A percentile compares a stretch with the other conserved stretches of the same genome.
phyloP scores from a whole-genome alignment of 306 rosid genomes.

The Sicyos baderoa region DNA sequence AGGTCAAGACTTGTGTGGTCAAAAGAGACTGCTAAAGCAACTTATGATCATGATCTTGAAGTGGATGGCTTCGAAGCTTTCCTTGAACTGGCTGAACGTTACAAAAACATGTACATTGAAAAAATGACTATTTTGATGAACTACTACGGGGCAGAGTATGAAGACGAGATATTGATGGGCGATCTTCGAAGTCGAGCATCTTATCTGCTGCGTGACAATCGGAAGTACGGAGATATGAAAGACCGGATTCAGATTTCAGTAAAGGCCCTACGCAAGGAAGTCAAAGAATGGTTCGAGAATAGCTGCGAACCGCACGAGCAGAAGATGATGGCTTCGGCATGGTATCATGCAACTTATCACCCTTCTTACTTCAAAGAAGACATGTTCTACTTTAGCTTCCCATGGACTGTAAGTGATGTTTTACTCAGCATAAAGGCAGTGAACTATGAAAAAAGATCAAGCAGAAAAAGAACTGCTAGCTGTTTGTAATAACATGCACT shows the following conservation, averaged over 20 bases:
- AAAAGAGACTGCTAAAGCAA: slow-evolving; percentile 39
- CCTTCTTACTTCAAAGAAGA: slow-evolving; percentile 31
- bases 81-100: slow-evolving; percentile 43
- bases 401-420: slow-evolving; percentile 73
- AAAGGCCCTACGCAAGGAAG: slow-evolving; percentile 56
- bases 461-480: slow-evolving; percentile 3
- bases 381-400: slow-evolving; percentile 55
- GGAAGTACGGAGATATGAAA: slow-evolving; percentile 64
- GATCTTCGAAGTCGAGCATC: slow-evolving; percentile 54
- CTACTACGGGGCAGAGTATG: slow-evolving; percentile 53
- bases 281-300: slow-evolving; percentile 56
- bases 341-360: slow-evolving; percentile 83
- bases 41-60: slow-evolving; percentile 57
- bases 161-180: slow-evolving; percentile 72
- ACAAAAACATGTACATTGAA: slow-evolving; percentile 52
- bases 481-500: no score
- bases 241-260: slow-evolving; percentile 59
- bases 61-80: slow-evolving; percentile 53
- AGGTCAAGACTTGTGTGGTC: slow-evolving; percentile 36
- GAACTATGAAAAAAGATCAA: slow-evolving; percentile 20
- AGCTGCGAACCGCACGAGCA: slow-evolving; percentile 36
- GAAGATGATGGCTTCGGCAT: slow-evolving; percentile 64
- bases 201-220: slow-evolving; percentile 75
- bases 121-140: slow-evolving; percentile 55
- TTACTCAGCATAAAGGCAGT: slow-evolving; percentile 46